Evolutionary conservation across 352 stramenopile genomes (phyloP).

Genomic region (Phytophthora kernoviae): DNA sequence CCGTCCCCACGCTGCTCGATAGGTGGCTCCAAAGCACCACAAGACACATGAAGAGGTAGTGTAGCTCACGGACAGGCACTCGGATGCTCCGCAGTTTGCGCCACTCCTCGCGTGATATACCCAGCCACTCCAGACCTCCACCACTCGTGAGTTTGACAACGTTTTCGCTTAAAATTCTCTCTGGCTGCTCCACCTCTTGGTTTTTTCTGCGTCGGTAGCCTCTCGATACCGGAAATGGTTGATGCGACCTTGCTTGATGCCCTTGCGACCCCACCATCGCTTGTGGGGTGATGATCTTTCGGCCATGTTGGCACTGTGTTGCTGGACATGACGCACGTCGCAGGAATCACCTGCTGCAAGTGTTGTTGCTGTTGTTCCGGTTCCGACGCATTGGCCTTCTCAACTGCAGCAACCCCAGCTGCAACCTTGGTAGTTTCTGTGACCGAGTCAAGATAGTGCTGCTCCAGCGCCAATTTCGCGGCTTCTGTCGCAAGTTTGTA

Average conservation of each 20-base stretch:
- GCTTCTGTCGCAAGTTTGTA: constrained; percentile 74
- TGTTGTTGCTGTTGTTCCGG: constrained; percentile 16
- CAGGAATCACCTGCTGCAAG: constrained; percentile 29
- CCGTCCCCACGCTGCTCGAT: constrained; percentile 34
- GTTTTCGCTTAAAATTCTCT: constrained; percentile 16
- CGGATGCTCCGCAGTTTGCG: constrained; percentile 67
- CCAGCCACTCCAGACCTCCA: constrained; percentile 61
- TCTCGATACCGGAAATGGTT: constrained; percentile 71
- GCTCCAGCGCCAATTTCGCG: constrained; percentile 76
- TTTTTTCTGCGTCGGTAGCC: constrained; percentile 17
- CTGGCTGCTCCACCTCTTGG: constrained; percentile 30
- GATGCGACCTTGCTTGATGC: constrained; percentile 58
- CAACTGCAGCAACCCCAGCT: constrained; percentile 15
- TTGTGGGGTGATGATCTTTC: constrained; percentile 55
- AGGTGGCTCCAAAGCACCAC: constrained; percentile 68
- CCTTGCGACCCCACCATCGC: constrained; percentile 59
- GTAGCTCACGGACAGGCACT: constrained; percentile 68
- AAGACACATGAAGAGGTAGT: constrained; percentile 83
- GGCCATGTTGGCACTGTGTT: constrained; percentile 66
- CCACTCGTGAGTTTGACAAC: constrained; percentile 21
- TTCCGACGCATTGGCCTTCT: constrained; percentile 25
- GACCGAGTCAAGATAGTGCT: constrained; percentile 66
- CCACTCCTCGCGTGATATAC: constrained; percentile 72
- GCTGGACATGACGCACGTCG: constrained; percentile 59
- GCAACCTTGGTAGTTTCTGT: constrained; percentile 55